phyloP scores from a whole-genome alignment of 192 early-diverging fungal genomes.

The Coemansia aciculifera region DNA sequence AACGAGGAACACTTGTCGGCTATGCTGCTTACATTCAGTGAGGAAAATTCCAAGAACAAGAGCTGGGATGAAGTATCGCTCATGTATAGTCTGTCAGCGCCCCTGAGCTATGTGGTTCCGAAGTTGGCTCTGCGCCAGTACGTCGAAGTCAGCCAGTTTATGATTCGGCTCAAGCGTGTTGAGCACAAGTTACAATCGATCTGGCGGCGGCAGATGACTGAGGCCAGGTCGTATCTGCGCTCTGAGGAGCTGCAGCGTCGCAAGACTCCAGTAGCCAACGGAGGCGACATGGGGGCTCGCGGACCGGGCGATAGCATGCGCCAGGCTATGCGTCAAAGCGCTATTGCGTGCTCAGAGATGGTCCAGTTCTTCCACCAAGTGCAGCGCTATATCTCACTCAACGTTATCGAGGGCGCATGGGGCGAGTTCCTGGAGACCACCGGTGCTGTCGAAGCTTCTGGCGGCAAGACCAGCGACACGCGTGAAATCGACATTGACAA shows the following conservation, averaged over 20 bases:
- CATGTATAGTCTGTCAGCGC: conserved; percentile 78
- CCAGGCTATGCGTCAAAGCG: conserved; percentile 67
- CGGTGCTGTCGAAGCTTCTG: not conserved
- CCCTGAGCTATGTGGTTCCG: conserved; percentile 83
- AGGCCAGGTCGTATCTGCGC: conserved; percentile 51
- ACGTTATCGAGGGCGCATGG: conserved; percentile 92
- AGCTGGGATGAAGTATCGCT: conserved; percentile 96
- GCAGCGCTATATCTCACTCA: conserved; percentile 91
- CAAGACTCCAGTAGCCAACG: conserved; percentile 8
- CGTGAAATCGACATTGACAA: conserved; percentile 74
- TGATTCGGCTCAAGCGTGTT: conserved; percentile 87
- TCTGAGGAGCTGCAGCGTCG: conserved; percentile 39
- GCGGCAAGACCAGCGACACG: conserved; percentile 50
- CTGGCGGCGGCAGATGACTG: conserved; percentile 79
- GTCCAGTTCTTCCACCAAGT: conserved; percentile 92
- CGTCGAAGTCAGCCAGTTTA: conserved; percentile 79
- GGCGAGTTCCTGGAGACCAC: conserved; percentile 61
- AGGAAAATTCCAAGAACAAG: conserved; percentile 62
- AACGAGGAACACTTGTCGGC: conserved; percentile 70
- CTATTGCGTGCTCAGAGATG: conserved; percentile 80
- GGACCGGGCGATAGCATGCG: conserved; percentile 24
- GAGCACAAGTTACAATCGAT: conserved; percentile 71
- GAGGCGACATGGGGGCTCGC: not conserved
- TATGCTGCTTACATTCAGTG: conserved; percentile 23
- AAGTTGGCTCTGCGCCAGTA: conserved; percentile 76